A percentile compares a stretch with the other conserved stretches of the same genome.
These are phyloP conservation scores for Phytophthora niederhauseri DNA, from an alignment of 352 stramenopile genomes.

Conservation along the genomic window DNA sequence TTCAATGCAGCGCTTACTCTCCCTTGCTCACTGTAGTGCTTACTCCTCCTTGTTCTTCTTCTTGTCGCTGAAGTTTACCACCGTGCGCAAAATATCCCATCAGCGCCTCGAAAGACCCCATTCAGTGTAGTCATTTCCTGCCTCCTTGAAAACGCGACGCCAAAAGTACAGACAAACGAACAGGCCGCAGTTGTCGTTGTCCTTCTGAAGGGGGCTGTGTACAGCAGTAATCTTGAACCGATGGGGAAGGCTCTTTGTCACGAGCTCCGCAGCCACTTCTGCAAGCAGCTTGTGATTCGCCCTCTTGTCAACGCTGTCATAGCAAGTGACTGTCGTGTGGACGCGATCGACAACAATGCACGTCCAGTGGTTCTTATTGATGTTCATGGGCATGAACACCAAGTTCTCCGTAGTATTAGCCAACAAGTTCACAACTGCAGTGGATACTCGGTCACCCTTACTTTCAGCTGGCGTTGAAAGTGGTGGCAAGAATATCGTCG, in stretches of 20 bases:
- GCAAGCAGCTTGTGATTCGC: constrained; percentile 7
- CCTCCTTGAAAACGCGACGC: neutral
- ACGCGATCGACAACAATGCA: constrained; percentile 2
- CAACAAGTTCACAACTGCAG: neutral
- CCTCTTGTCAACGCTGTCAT: constrained; percentile 13
- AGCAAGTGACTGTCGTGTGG: constrained; percentile 1
- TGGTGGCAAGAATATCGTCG: neutral
- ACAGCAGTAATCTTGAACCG: neutral
- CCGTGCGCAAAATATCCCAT: neutral
- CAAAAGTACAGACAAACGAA: neutral
- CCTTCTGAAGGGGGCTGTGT: neutral
- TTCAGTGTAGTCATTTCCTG: neutral
- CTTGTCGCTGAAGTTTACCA: too few relatives aligned
- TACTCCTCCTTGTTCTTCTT: too few relatives aligned
- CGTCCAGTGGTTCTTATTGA: constrained; percentile 10
- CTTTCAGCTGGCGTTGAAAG: neutral
- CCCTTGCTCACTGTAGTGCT: too few relatives aligned
- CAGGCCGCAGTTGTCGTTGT: neutral
- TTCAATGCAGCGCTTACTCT: too few relatives aligned
- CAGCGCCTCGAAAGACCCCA: neutral
- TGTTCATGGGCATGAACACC: constrained; percentile 16
- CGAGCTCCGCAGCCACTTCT: neutral
- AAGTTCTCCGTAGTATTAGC: neutral
- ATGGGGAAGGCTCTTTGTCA: neutral
- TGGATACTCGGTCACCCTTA: neutral